A percentile compares a stretch with the other conserved stretches of the same genome.
phyloP scores from a whole-genome alignment of 2,329 filamentous ascomycete species.

The Immersiporthe knoxdaviesiana region DNA sequence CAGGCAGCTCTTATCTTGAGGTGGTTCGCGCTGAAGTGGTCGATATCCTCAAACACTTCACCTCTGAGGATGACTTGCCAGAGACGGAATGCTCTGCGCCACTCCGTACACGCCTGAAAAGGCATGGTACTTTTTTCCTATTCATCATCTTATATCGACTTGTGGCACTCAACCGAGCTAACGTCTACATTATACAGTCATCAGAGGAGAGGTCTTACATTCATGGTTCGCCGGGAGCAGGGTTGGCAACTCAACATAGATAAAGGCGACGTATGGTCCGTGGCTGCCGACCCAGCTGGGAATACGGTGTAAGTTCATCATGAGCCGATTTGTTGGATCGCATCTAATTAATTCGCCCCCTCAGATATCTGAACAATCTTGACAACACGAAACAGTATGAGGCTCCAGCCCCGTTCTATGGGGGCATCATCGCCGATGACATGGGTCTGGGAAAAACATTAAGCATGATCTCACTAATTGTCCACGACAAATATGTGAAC shows the following conservation, averaged over 20 bases:
- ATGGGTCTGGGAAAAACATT: not conserved
- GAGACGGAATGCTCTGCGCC: conserved; percentile 11
- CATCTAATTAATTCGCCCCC: not conserved
- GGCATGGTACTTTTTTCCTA: not conserved
- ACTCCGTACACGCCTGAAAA: conserved; percentile 3
- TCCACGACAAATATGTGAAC: not conserved
- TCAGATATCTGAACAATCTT: not conserved
- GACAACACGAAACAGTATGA: not conserved
- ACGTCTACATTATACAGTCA: not conserved
- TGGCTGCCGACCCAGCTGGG: not conserved
- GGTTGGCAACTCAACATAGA: not conserved
- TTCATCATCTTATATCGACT: not conserved
- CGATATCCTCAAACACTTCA: too few relatives aligned
- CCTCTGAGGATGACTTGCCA: conserved; percentile 1
- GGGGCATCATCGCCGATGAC: not conserved
- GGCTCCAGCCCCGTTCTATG: not conserved
- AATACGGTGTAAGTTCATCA: not conserved
- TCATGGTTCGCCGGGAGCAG: conserved; percentile 16
- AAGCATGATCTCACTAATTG: not conserved
- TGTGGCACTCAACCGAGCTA: not conserved
- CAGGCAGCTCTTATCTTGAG: too few relatives aligned
- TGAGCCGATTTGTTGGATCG: not conserved
- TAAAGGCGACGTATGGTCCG: not conserved
- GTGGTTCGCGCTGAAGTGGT: too few relatives aligned
- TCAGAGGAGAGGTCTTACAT: conserved; percentile 10